These are phyloP conservation scores for Asterionellopsis glacialis DNA, from an alignment of 108 stramenopile genomes.

Conservation along the genomic window DNA sequence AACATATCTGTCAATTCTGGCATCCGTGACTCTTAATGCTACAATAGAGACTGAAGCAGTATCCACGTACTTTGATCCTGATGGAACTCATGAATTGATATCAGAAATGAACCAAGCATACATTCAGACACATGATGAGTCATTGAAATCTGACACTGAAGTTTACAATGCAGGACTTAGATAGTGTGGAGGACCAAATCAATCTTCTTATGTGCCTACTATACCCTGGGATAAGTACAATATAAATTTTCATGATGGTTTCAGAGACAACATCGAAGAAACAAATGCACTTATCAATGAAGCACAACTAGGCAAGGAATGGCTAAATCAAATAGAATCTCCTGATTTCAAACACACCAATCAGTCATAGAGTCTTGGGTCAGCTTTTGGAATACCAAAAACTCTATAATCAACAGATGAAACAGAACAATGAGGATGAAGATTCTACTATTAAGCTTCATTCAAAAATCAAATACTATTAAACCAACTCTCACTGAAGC, in stretches of 20 bases:
- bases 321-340: slow-evolving; percentile 42
- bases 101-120: slow-evolving; percentile 33
- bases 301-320: slow-evolving; percentile 45
- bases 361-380: slow-evolving; percentile 72
- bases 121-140: slow-evolving; percentile 10
- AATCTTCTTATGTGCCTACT: not conserved
- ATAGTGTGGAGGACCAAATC: slow-evolving; percentile 28
- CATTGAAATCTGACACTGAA: slow-evolving; percentile 32
- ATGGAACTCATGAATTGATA: slow-evolving; percentile 35
- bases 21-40: slow-evolving; percentile 28
- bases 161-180: slow-evolving; percentile 64
- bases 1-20: slow-evolving; percentile 32
- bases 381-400: no score
- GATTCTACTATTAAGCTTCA: no score
- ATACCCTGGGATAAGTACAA: slow-evolving; percentile 42
- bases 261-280: slow-evolving; percentile 19
- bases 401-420: no score
- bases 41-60: slow-evolving; percentile 22
- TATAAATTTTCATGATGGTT: slow-evolving; percentile 30
- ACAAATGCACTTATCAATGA: slow-evolving; percentile 19
- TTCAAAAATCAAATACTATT: no score
- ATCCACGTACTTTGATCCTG: slow-evolving; percentile 34
- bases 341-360: slow-evolving; percentile 65
- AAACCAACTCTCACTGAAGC: no score
- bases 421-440: no score